A percentile compares a stretch with the other conserved stretches of the same genome.
Conservation (phyloP, 2,329 filamentous ascomycete species). For the Botrytis aclada region DNA sequence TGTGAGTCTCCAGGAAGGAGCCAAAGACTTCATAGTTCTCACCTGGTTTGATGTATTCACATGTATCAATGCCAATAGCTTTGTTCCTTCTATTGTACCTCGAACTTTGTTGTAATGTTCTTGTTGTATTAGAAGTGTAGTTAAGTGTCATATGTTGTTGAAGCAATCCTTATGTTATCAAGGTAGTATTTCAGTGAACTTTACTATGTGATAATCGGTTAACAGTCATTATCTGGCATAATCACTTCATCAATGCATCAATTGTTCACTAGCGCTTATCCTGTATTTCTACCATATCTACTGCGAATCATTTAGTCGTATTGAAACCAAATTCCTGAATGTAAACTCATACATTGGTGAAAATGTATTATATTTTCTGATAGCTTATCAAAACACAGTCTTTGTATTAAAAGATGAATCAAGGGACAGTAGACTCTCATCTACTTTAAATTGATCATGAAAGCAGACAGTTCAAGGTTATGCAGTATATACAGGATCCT, state of each 20-base stretch:
- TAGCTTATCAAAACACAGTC: background rate
- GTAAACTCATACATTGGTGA: background rate
- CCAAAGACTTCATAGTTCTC: background rate
- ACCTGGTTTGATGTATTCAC: background rate
- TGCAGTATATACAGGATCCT: too few relatives aligned
- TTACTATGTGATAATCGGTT: background rate
- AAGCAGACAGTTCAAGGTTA: too few relatives aligned
- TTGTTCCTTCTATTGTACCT: background rate
- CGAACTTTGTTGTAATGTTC: background rate
- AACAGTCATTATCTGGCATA: background rate
- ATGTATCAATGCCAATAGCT: background rate
- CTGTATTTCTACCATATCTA: background rate
- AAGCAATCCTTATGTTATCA: background rate
- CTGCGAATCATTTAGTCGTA: background rate
- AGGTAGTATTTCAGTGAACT: background rate
- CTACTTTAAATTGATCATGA: background rate
- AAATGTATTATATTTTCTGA: background rate
- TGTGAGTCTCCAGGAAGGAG: background rate
- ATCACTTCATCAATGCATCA: background rate
- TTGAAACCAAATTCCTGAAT: background rate
- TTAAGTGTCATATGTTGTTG: background rate
- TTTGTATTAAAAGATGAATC: background rate
- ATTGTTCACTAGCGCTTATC: background rate
- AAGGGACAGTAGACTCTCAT: background rate
- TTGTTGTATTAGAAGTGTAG: background rate